These are phyloP conservation scores for Colletotrichum simmondsii DNA, from an alignment of 2,329 filamentous ascomycete species.

Conservation along the genomic window DNA sequence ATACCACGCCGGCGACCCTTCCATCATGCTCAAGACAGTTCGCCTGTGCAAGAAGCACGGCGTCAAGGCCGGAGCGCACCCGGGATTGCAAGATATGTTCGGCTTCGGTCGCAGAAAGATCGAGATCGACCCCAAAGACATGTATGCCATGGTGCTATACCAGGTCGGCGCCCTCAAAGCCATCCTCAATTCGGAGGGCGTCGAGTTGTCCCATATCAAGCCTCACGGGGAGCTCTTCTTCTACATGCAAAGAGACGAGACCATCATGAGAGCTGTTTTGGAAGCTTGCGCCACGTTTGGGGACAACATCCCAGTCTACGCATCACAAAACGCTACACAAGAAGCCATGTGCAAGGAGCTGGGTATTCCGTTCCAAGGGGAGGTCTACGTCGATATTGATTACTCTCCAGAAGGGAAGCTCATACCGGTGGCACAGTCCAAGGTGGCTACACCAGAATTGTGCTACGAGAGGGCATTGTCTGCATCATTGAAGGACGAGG, in stretches of 20 bases:
- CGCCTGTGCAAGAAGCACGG: constrained; percentile 66
- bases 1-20: constrained; percentile 69
- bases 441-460: constrained; percentile 22
- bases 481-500: neutral
- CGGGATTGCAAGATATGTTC: constrained; percentile 72
- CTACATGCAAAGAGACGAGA: constrained; percentile 42
- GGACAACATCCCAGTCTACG: constrained; percentile 42
- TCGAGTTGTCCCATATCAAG: constrained; percentile 66
- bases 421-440: constrained; percentile 28
- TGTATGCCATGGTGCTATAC: constrained; percentile 68
- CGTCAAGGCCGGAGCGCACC: constrained; percentile 70
- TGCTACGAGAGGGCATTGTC: constrained; percentile 20
- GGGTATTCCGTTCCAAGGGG: constrained; percentile 30
- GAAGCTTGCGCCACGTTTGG: constrained; percentile 40
- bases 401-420: constrained; percentile 36
- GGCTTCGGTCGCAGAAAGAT: constrained; percentile 74
- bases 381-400: constrained; percentile 39
- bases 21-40: constrained; percentile 73
- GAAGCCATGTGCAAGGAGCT: constrained; percentile 33
- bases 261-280: constrained; percentile 42
- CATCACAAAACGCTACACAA: constrained; percentile 32
- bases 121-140: constrained; percentile 65
- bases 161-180: constrained; percentile 72
- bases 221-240: constrained; percentile 66
- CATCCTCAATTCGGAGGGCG: constrained; percentile 66